Evolutionary conservation across 805 yeast species (phyloP), one percentile per base, ranked within the genome.

Genomic region (Maudiozyma barnettii): DNA sequence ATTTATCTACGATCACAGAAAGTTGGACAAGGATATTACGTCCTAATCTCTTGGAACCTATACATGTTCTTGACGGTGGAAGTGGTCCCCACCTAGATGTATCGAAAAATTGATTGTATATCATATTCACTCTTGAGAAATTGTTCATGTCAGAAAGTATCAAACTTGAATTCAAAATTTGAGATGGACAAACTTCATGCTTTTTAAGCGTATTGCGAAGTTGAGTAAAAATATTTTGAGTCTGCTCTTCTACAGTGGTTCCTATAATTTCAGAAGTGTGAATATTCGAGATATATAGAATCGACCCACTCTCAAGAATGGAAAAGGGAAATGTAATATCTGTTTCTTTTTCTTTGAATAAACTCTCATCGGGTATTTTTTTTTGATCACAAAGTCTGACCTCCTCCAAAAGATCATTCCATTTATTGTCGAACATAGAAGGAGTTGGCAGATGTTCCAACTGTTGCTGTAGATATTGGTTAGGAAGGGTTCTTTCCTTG

Each of bases 51-150:
- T 54, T 53, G 0, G 95, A 75, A 46, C 84, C 82, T 3, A 93
- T 77, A 64, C 98, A 90, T 1, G 87, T 79, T 52, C 99, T 74
- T 1, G 97, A 80, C 0, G 99, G 98, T 1, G 98, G 98, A 35
- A 78, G 70, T 3, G 83, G 79, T 1, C 71, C 69, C 47, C 56
- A 50, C 18, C 51, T 51, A 2, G 48, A 20, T 8, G 55, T 59
- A 4, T 64, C 61, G 62, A 89, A 90, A 49, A 69, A 73, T 1
- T 61, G 49, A 21, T 69, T 69, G 62, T 93, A 93, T 0, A 79
- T 69, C 1, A 59, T 45, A 59, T 93, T 93, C 12, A 90, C 75
- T 9, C 54, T 60, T 0, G 67, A 69, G 62, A 93, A 93, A 44
- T 76, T 61, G 0, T 64, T 44, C 91, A 93, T 90, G 44, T 81